Evolutionary conservation across 179 eudicot species (phyloP), one percentile per base, ranked within the genome.

Genomic region (Amaranthus tricolor): DNA sequence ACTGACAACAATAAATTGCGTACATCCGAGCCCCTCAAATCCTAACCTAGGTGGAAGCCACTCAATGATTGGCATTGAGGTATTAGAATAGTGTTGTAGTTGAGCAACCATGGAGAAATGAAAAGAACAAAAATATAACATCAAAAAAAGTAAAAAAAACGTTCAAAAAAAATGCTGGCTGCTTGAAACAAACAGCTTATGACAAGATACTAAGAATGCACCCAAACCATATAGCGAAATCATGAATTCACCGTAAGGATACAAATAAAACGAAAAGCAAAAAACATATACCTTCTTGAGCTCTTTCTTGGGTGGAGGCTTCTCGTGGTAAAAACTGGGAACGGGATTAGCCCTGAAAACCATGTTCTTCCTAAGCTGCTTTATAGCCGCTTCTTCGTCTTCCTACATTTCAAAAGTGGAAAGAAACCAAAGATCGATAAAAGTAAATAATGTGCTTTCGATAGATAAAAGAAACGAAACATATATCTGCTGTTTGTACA

Each of bases 261-360:
- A 21, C 51, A 45, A 10, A 58, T 13, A 20, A 11, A 2, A 48
- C 40, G 40, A 71, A 19, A 69, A 21, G 15, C 59, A 21, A 31
- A 24, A 13, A 67, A 12, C 2, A 13, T 13, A 6, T 85, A 89
- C 94, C 94, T 89, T 89, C 81, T 83, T 86, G 17, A 88, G 91
- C 79, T 89, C 91, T 76, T 80, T 80, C 83, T 88, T 89, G 10
- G 94, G 94, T 57, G 94, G 85, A 77, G 94, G 92, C 60, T 81
- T 85, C 71, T 84, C 88, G 66, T 85, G 84, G 82, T 89, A 92
- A 82, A 92, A 92, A 59, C 45, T 84, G 65, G 98, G 98, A 68
- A 94, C 88, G 50, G 97, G 98, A 72, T 89, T 88, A 71, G 98
- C 98, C 88, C 71, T 92, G 78, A 77, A 81, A 74, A 72, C 75